These are phyloP conservation scores for Penicillium argentinense DNA, from an alignment of 495 filamentous ascomycete genomes.

Conservation along the genomic window DNA sequence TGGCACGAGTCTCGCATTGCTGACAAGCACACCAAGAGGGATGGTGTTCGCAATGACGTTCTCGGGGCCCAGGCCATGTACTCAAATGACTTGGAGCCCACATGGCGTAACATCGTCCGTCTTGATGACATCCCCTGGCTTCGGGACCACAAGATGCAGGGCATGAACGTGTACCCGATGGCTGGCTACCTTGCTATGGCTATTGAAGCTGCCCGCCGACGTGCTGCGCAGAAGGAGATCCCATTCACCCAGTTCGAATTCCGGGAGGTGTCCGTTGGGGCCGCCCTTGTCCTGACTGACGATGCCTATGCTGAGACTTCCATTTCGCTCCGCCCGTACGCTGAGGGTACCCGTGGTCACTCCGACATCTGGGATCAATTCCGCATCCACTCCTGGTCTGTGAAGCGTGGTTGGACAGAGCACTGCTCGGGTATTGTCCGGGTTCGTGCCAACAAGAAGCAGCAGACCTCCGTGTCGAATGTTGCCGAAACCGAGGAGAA, in stretches of 20 bases:
- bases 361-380: slow-evolving; percentile 43
- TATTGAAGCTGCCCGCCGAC: slow-evolving; percentile 42
- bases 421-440: slow-evolving; percentile 35
- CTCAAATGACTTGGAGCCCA: slow-evolving; percentile 36
- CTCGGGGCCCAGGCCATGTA: slow-evolving; percentile 44
- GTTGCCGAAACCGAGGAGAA: slow-evolving; percentile 11
- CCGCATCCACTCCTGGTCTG: slow-evolving; percentile 31
- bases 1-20: slow-evolving; percentile 51
- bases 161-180: slow-evolving; percentile 47
- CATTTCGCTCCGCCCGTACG: slow-evolving; percentile 40
- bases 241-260: slow-evolving; percentile 28
- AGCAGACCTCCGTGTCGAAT: slow-evolving; percentile 17
- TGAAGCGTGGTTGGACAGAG: slow-evolving; percentile 32
- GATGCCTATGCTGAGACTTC: slow-evolving; percentile 40
- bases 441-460: slow-evolving; percentile 14
- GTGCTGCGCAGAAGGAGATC: slow-evolving; percentile 15
- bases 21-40: slow-evolving; percentile 34
- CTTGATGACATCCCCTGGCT: slow-evolving; percentile 52
- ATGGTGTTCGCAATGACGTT: slow-evolving; percentile 48
- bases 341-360: slow-evolving; percentile 34
- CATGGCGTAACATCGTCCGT: slow-evolving; percentile 47
- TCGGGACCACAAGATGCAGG: slow-evolving; percentile 48
- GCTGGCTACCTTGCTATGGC: slow-evolving; percentile 52
- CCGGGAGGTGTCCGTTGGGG: slow-evolving; percentile 40
- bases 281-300: slow-evolving; percentile 43